Base-by-base conservation (phyloP, 83 land plant genomes). In the Picea abies region DNA sequence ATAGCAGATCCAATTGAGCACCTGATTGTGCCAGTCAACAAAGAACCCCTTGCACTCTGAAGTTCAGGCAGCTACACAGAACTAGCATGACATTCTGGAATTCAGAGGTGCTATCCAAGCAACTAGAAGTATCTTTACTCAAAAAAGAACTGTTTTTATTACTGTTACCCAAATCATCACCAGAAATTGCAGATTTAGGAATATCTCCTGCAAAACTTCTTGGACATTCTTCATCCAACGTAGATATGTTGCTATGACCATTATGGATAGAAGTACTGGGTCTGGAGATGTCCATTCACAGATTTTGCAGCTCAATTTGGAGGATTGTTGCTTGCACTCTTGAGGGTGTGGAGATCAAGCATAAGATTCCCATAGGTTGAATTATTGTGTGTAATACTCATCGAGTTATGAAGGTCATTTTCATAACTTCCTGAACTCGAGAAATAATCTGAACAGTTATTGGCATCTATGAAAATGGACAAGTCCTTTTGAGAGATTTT, bases 1-100 rank as follows among this genome's bases (percentile, higher is more conserved):
- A 71, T 71, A 71, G 76, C 76, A 41, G n/a, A 37, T 71, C 52
- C 76, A 71, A 71, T 37, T 44, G 76, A 71, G 19, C 76, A 52
- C 76, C 23, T 41, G 22, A 71, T 37, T 71, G 76, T 8, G 3
- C 52, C 76, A 44, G 16, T 39, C 17, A 52, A 71, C 23, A 41
- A 37, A 39, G 52, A 39, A 41, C 35, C 52, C 76, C 49, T 22
- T 41, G 76, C 39, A 71, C 23, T 37, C 52, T 3, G 11, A 37
- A 39, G 8, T 19, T 19, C 76, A 71, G 37, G 52, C 10, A 37
- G 23, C 10, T 5, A 66, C 69, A 66, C 2, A 25, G 11, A 25
- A 25, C 32, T 66, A 25, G 4, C 26, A 72, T 72, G 76, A n/a
- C 22, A 37, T 9, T 71, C 17, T n/a, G 39, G 76, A 17, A 44